These are phyloP conservation scores for Didymella arachidicola DNA, from an alignment of 2,329 filamentous ascomycete species.

Conservation along the genomic window DNA sequence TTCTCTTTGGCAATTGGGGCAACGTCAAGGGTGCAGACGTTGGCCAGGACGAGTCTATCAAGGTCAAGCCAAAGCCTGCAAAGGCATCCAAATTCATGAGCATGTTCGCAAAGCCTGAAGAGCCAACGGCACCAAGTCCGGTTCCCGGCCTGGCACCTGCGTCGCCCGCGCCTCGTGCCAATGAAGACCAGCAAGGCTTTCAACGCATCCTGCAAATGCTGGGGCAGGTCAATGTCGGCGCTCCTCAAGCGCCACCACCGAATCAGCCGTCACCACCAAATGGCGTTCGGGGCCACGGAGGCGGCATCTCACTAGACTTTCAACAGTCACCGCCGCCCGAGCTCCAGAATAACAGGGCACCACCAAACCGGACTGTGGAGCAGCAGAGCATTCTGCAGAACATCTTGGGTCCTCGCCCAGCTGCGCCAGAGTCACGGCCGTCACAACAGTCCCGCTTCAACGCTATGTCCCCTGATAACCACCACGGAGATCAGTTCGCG, in stretches of 20 bases:
- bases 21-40: slow-evolving; percentile 58
- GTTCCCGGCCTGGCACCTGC: slow-evolving; percentile 26
- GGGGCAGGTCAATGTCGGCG: slow-evolving; percentile 56
- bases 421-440: slow-evolving; percentile 40
- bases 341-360: slow-evolving; percentile 32
- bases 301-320: slow-evolving; percentile 43
- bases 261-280: slow-evolving; percentile 36
- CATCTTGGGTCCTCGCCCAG: slow-evolving; percentile 44
- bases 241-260: slow-evolving; percentile 29
- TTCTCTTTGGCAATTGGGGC: slow-evolving; percentile 74
- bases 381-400: slow-evolving; percentile 49
- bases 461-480: slow-evolving; percentile 47
- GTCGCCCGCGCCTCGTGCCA: slow-evolving; percentile 52
- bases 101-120: slow-evolving; percentile 63
- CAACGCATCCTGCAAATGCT: slow-evolving; percentile 83
- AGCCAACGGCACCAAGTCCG: slow-evolving; percentile 29
- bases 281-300: slow-evolving; percentile 38
- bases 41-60: slow-evolving; percentile 32
- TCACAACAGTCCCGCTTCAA: slow-evolving; percentile 44
- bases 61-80: slow-evolving; percentile 60
- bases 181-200: slow-evolving; percentile 84
- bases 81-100: slow-evolving; percentile 88
- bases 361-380: slow-evolving; percentile 41
- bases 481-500: slow-evolving; percentile 41
- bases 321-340: slow-evolving; percentile 45